Evolutionary conservation across 768 basidiomycete genomes (phyloP).

Genomic region (Suillus subluteus): DNA sequence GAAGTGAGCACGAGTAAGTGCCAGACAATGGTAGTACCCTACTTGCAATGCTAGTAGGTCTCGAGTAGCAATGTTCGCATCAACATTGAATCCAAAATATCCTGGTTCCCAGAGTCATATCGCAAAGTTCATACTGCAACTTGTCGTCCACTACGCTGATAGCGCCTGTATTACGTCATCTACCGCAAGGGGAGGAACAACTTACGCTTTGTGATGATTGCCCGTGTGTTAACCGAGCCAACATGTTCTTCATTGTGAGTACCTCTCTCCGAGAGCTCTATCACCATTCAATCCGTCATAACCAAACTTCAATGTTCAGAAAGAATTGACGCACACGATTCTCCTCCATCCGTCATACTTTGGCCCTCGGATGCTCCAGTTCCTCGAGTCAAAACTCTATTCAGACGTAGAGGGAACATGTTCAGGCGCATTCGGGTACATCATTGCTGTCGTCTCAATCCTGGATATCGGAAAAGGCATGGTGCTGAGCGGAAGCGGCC

Average conservation of each 20-base stretch:
- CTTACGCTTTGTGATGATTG: not conserved
- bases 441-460: slow-evolving; percentile 90
- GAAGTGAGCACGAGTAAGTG: not conserved
- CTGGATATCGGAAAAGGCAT: slow-evolving; percentile 92
- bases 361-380: slow-evolving; percentile 92
- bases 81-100: not conserved
- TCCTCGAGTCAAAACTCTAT: slow-evolving; percentile 91
- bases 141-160: too few species aligned
- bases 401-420: slow-evolving; percentile 98
- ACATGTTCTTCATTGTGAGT: slow-evolving; percentile 78
- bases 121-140: not conserved
- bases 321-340: slow-evolving; percentile 97
- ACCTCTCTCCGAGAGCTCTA: slow-evolving; percentile 1
- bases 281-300: not conserved
- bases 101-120: not conserved
- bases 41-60: not conserved
- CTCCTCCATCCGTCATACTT: slow-evolving; percentile 98
- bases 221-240: slow-evolving; percentile 5
- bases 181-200: not conserved
- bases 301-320: slow-evolving; percentile 49
- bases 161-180: slow-evolving; percentile 1
- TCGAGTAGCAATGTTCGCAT: not conserved
- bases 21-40: not conserved
- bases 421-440: slow-evolving; percentile 92
- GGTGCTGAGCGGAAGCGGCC: slow-evolving; percentile 88